These are phyloP conservation scores for Glaciozyma martinii DNA, from an alignment of 768 basidiomycete genomes.

Conservation along the genomic window DNA sequence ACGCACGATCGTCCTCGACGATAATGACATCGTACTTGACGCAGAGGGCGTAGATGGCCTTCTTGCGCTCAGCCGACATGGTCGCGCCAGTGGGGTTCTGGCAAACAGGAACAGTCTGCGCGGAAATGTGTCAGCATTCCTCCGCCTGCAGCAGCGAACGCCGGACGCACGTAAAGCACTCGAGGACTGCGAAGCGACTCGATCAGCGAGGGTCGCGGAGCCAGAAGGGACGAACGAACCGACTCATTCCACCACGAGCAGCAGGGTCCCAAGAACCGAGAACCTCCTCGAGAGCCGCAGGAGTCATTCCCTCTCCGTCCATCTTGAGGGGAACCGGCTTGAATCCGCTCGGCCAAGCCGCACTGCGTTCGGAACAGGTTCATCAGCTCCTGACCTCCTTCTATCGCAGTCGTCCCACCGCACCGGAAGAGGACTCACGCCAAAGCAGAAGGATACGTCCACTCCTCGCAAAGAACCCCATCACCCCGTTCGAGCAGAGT, in stretches of 20 bases:
- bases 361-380: slow-evolving; percentile 4
- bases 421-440: not conserved
- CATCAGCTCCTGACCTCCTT: not conserved
- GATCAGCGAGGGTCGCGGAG: slow-evolving; percentile 12
- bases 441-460: slow-evolving; percentile 62
- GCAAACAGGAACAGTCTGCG: slow-evolving; percentile 49
- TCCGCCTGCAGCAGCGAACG: not conserved
- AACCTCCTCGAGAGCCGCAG: slow-evolving; percentile 51
- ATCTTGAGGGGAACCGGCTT: slow-evolving; percentile 53
- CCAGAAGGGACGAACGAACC: slow-evolving; percentile 42
- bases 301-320: slow-evolving; percentile 64
- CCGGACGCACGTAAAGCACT: slow-evolving; percentile 48
- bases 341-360: slow-evolving; percentile 43
- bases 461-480: slow-evolving; percentile 50
- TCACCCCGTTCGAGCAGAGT: slow-evolving; percentile 60
- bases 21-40: slow-evolving; percentile 72
- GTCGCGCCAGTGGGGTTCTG: slow-evolving; percentile 77
- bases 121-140: not conserved
- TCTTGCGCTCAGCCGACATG: slow-evolving; percentile 56
- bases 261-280: slow-evolving; percentile 60
- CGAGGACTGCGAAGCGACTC: slow-evolving; percentile 47
- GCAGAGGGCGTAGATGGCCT: slow-evolving; percentile 70
- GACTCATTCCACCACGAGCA: slow-evolving; percentile 47
- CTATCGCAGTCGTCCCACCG: not conserved
- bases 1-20: slow-evolving; percentile 63